These are phyloP conservation scores for Scopulariopsis brevicaulis DNA, from an alignment of 2,329 filamentous ascomycete species.

Conservation along the genomic window DNA sequence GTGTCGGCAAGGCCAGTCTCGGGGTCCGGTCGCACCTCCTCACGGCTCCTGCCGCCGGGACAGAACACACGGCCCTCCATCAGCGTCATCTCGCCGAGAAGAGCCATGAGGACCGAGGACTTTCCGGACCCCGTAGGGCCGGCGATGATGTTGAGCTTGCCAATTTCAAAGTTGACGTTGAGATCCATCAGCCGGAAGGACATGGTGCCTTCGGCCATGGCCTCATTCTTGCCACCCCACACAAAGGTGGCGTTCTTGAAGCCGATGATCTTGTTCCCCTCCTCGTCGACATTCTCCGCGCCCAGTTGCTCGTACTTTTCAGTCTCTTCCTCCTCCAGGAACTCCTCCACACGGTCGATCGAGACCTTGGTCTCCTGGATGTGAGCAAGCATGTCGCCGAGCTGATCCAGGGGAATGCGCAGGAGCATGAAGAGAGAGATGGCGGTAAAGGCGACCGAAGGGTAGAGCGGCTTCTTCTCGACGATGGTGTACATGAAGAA, in stretches of 20 bases:
- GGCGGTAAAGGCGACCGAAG: constrained; percentile 90
- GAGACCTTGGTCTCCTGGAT: constrained; percentile 97
- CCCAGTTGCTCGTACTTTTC: constrained; percentile 86
- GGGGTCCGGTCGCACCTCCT: constrained; percentile 71
- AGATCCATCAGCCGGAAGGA: constrained; percentile 77
- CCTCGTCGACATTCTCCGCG: constrained; percentile 54
- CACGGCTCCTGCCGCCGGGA: constrained; percentile 74
- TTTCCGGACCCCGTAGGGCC: constrained; percentile 93
- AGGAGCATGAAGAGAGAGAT: constrained; percentile 93
- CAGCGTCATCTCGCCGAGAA: constrained; percentile 91
- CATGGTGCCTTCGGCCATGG: constrained; percentile 53
- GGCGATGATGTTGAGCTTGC: constrained; percentile 83
- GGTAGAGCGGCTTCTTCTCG: constrained; percentile 79
- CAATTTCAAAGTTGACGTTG: constrained; percentile 70
- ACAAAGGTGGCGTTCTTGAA: constrained; percentile 78
- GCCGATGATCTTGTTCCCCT: constrained; percentile 66
- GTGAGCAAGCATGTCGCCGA: constrained; percentile 97
- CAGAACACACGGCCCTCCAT: constrained; percentile 72
- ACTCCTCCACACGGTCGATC: constrained; percentile 91
- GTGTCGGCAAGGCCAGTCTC: constrained; percentile 82
- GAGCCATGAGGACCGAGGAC: constrained; percentile 88
- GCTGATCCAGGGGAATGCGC: constrained; percentile 83
- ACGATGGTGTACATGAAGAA: constrained; percentile 89
- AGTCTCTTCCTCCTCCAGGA: constrained; percentile 85
- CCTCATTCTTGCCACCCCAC: constrained; percentile 66